Percentiles rank a stretch among this genome's conserved stretches.
Conservation (phyloP, 371 early-diverging fungal genomes). For the Mortierella sp. region DNA sequence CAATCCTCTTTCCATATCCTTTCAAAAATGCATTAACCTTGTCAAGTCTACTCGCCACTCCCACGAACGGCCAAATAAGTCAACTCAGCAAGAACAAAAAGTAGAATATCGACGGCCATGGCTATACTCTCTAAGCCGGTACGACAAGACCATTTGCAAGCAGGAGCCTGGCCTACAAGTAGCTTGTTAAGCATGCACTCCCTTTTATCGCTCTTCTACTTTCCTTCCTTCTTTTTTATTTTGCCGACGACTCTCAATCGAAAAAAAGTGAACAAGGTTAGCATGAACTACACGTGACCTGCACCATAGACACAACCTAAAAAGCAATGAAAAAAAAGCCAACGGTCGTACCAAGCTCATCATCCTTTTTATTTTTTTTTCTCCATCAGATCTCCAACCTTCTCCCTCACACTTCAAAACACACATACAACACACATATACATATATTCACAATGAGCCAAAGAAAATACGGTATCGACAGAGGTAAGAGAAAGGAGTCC, state of each 20-base stretch:
- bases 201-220: too few species aligned
- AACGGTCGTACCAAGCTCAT: constrained; percentile 2
- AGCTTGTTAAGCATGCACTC: too few species aligned
- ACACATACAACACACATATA: not conserved
- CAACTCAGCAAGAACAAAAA: not conserved
- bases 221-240: not conserved
- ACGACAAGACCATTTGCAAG: too few species aligned
- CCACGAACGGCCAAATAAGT: too few species aligned
- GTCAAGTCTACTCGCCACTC: not conserved
- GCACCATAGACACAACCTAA: not conserved
- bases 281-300: not conserved
- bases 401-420: not conserved
- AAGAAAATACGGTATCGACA: constrained; percentile 56
- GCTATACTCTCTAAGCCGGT: too few species aligned
- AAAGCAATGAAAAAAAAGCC: not conserved
- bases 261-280: not conserved
- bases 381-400: constrained; percentile 12
- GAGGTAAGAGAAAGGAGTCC: constrained; percentile 30
- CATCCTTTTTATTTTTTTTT: not conserved
- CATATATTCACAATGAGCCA: constrained; percentile 24
- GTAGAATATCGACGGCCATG: not conserved
- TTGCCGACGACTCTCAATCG: not conserved
- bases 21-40: not conserved
- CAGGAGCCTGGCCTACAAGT: too few species aligned
- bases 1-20: not conserved